Evolutionary conservation across 2,329 filamentous ascomycete species (phyloP).

Genomic region (Paecilomyces dactylethromorphus): DNA sequence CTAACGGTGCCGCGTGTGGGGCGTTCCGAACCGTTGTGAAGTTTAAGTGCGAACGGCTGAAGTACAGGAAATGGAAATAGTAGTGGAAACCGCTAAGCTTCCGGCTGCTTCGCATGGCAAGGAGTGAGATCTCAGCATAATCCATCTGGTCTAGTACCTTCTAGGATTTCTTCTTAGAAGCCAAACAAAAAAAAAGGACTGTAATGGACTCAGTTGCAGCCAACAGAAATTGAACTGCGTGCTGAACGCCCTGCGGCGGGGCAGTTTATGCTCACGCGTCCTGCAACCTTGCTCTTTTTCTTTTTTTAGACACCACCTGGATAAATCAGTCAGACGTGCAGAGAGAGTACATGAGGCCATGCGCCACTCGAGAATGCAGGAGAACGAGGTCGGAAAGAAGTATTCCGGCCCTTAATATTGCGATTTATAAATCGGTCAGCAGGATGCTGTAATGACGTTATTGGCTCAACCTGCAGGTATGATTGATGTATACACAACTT

Average conservation of each 20-base stretch:
- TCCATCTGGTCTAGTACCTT: too few species aligned
- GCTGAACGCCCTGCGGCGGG: background rate
- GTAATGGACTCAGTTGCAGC: background rate
- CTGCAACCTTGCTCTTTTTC: background rate
- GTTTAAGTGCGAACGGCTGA: background rate
- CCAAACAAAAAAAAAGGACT: background rate
- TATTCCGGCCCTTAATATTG: too few species aligned
- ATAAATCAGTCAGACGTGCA: background rate
- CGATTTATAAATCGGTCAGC: too few species aligned
- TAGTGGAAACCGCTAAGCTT: too few species aligned
- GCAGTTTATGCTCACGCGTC: background rate
- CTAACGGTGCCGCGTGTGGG: background rate
- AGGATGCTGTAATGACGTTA: too few species aligned
- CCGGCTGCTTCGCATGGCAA: too few species aligned
- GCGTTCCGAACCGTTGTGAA: background rate
- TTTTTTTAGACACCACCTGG: background rate
- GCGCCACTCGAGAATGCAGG: background rate
- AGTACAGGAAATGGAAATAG: background rate
- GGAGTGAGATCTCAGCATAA: too few species aligned
- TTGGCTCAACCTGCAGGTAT: too few species aligned
- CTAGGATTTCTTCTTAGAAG: background rate
- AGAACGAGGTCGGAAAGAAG: too few species aligned
- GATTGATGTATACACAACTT: too few species aligned
- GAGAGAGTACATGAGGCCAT: background rate
- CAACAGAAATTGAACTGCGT: background rate